These are phyloP conservation scores for Mortierella sp. DNA, from an alignment of 371 early-diverging fungal species.

Conservation along the genomic window DNA sequence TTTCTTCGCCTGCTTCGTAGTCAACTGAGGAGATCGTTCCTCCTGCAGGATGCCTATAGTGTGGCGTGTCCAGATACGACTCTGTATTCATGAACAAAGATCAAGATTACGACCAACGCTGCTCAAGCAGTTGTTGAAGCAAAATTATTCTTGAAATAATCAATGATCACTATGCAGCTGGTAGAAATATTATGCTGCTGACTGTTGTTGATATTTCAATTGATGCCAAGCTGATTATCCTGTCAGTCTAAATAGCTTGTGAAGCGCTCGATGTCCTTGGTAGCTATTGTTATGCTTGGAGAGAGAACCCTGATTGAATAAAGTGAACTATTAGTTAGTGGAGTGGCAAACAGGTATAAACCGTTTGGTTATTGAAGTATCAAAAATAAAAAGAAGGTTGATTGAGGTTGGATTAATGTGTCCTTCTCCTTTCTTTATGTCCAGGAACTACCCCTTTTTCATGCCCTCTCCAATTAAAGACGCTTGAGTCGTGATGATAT, in stretches of 20 bases:
- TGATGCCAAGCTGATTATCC: background rate
- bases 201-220: background rate
- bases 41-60: slow-evolving; percentile 35
- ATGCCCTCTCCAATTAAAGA: background rate
- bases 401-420: background rate
- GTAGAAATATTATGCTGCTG: too few relatives aligned
- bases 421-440: background rate
- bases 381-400: slow-evolving; percentile 14
- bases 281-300: background rate
- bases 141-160: too few relatives aligned
- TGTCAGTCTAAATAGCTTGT: background rate
- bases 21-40: slow-evolving; percentile 40
- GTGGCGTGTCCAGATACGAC: slow-evolving; percentile 40
- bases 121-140: background rate
- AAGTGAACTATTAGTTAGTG: background rate
- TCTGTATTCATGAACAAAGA: slow-evolving; percentile 44
- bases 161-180: too few relatives aligned
- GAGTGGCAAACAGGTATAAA: background rate
- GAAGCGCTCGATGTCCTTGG: background rate
- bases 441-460: background rate
- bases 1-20: slow-evolving; percentile 46
- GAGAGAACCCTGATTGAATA: too few relatives aligned
- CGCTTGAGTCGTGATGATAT: background rate
- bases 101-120: background rate
- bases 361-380: background rate